Base-by-base conservation (phyloP, 1,284 basidiomycete species). In the Pseudozyma tsukubaensis region DNA sequence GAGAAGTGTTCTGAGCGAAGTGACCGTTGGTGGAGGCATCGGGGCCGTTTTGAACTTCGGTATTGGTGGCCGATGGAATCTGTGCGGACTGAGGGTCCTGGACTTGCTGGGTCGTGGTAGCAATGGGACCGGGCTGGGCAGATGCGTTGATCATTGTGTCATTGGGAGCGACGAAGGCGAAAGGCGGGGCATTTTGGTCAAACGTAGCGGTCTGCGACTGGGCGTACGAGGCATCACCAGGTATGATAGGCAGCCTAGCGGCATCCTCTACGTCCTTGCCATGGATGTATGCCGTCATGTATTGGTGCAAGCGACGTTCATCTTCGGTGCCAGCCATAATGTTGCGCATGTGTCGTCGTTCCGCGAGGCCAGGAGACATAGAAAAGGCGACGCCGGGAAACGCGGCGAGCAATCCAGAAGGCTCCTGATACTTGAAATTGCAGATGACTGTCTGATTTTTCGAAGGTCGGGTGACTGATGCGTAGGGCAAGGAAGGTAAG, bases 301-400 rank as follows among this genome's bases (percentile, higher is more conserved):
- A 36, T 18, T 48, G 19, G 4, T 32, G 8, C 2, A 67, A 43
- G 29, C 32, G 50, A 5, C 24, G 50, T 32, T 56, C 58, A 7
- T 56, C 64, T 18, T 57, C 52, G 29, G 52, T 49, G 10, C 53
- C 58, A 11, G 19, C 6, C 0, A 13, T 44, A 16, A 67, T 37
- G 13, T 2, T 36, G 19, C 58, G 58, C 5, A 45, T 13, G 14
- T 53, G 10, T 11, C 43, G 11, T 11, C 2, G 10, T 14, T 34
- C 24, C 4, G 12, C 14, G 9, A 14, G n/a, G 21, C 32, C 21
- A 11, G 13, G 3, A 44, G 34, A 29, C 24, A 6, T 34, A 1
- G 50, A 59, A 9, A 37, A n/a, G 8, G 34, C 37, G 13, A 56
- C 53, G 13, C 58, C 64, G 1, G 53, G 50, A 19, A 60, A 67